Evolutionary conservation across 139 green algal genomes (phyloP), one percentile per base, ranked within the genome.

Genomic region (Trebouxia sp.): DNA sequence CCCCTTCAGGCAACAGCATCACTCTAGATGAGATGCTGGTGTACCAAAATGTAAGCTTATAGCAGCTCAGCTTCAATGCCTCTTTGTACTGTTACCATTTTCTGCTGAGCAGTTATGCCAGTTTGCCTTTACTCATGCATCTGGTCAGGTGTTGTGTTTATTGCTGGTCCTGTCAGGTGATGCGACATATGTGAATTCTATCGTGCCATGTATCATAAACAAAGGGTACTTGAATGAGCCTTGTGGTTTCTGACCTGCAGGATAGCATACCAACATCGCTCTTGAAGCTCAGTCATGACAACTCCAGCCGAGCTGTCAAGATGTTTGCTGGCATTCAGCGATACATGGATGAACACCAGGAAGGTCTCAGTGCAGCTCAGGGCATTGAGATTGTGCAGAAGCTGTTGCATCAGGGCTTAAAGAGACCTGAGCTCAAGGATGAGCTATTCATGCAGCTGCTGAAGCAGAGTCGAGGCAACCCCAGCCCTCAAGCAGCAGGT

Each of bases 391-490:
- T 96, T 41, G 89, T 87, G 0, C 92, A 96, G 88, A 98, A 98
- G 88, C 88, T 98, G 70, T 82, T 98, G 76, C 93, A 98, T 79
- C 92, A 96, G 80, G 92, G 89, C 22, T 80, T 98, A 20, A 97
- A 97, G 83, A 85, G 93, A 5, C 81, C 89, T 9, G 96, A 98
- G 89, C 91, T 99, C 35, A 90, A 91, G 14, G 96, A 98, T 79
- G 96, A 99, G 91, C 85, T 99, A 48, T 96, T 87, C 79, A 84
- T 91, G 83, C 90, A 95, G 87, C 88, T 98, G 22, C 74, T 97
- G 8, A 98, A 98, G 88, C 95, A 98, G 87, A 97, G 94, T 43
- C 89, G 95, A 22, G 88, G 92, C 79, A 97, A 96, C 85, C 88
- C 90, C 12, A 85, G 74, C 51, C 30, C 83, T 6, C 24, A 58